Conservation (phyloP, 495 filamentous ascomycete genomes). For the Hamigera avellanea region DNA sequence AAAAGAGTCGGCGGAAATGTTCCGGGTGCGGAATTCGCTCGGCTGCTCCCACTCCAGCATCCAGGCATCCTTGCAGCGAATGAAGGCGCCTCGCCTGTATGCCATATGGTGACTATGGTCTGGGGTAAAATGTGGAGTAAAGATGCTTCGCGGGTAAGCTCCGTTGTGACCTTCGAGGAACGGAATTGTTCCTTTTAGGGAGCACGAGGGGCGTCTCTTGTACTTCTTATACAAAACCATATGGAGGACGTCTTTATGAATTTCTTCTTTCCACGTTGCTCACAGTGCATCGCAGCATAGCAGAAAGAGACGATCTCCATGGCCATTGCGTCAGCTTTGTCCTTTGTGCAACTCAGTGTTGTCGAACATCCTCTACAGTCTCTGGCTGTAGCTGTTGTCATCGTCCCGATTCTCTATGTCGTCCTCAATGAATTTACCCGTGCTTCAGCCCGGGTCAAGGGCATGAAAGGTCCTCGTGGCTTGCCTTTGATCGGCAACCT, state of each 20-base stretch:
- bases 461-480: constrained; percentile 43
- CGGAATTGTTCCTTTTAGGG: constrained; percentile 13
- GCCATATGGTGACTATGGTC: no score
- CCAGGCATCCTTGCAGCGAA: constrained; percentile 1
- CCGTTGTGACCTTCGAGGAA: constrained; percentile 1
- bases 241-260: no score
- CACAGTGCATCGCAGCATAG: not conserved
- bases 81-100: no score
- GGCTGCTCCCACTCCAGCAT: constrained; percentile 1
- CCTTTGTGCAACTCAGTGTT: constrained; percentile 11
- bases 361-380: constrained; percentile 18
- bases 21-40: constrained; percentile 10
- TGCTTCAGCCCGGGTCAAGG: constrained; percentile 32
- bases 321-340: constrained; percentile 19
- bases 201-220: not conserved
- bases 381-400: constrained; percentile 11
- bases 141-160: constrained; percentile 1
- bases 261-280: no score
- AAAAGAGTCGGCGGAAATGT: constrained; percentile 8
- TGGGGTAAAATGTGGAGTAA: not conserved
- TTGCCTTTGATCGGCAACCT: constrained; percentile 53
- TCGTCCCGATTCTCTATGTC: constrained; percentile 32
- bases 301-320: constrained; percentile 7
- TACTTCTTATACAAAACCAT: no score
- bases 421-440: constrained; percentile 42